Evolutionary conservation across 805 yeast species (phyloP).

Genomic region (Pichia occidentalis): DNA sequence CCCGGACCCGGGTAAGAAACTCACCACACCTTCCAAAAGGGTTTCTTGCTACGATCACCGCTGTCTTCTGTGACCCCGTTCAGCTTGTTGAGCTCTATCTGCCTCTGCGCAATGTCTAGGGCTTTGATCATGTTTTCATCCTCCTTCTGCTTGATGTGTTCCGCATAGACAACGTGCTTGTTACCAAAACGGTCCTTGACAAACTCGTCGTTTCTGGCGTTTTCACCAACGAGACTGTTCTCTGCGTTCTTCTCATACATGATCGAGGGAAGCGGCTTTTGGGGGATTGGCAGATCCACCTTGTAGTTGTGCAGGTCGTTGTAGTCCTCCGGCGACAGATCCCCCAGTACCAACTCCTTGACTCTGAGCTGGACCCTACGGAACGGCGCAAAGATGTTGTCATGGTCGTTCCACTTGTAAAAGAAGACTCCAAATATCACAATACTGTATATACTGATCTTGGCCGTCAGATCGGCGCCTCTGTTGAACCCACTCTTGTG

Average conservation of each 20-base stretch:
- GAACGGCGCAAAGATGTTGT: slow-evolving; percentile 64
- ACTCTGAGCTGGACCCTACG: slow-evolving; percentile 53
- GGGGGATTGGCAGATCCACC: slow-evolving; percentile 32
- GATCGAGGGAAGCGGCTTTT: slow-evolving; percentile 32
- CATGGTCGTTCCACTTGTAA: slow-evolving; percentile 78
- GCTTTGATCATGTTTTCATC: slow-evolving; percentile 51
- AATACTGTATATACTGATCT: slow-evolving; percentile 41
- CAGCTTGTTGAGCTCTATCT: slow-evolving; percentile 19
- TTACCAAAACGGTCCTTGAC: slow-evolving; percentile 57
- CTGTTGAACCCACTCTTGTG: slow-evolving; percentile 45
- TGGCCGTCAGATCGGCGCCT: slow-evolving; percentile 57
- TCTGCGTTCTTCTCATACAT: slow-evolving; percentile 36
- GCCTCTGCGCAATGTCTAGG: slow-evolving; percentile 34
- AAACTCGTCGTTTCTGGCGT: slow-evolving; percentile 32
- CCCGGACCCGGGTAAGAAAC: no score
- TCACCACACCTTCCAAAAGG: slow-evolving; percentile 29
- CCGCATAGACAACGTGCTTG: slow-evolving; percentile 69
- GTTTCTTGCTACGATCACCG: slow-evolving; percentile 10
- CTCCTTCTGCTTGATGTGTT: slow-evolving; percentile 57
- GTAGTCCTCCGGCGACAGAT: slow-evolving; percentile 50
- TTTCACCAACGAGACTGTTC: slow-evolving; percentile 29
- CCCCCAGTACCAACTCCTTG: slow-evolving; percentile 49
- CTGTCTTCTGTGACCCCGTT: slow-evolving; percentile 4
- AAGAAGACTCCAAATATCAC: slow-evolving; percentile 60
- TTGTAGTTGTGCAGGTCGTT: slow-evolving; percentile 50